Base-by-base conservation (phyloP, 148 eudicot species). In the Gaultheria prostrata region DNA sequence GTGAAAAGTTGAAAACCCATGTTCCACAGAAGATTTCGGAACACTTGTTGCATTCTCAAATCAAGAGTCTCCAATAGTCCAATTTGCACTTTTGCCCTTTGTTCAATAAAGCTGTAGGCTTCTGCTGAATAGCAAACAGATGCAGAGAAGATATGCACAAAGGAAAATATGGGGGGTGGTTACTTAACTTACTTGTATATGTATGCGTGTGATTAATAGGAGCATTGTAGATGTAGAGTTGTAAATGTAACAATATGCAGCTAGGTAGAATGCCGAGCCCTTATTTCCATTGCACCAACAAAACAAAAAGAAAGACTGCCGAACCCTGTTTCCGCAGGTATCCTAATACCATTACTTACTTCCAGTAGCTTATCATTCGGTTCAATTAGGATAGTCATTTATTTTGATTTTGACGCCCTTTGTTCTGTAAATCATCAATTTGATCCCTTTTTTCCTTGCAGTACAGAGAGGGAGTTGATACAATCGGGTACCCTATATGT, bases 1-100 rank as follows among this genome's bases (percentile, higher is more conserved):
- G 51, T 83, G 91, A 86, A 56, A 89, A 85, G 88, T 39, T 49
- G 80, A 85, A 84, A 85, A 57, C 77, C 57, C 81, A 80, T 76
- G 35, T 79, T 77, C 85, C 90, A 24, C 82, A 30, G 21, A 81
- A 78, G 83, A 82, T 70, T 56, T 14, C 88, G 9, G 84, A 81
- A 39, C 76, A 82, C 24, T 45, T 80, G 71, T 48, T 79, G 33
- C 81, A 82, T 63, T 71, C 91, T 39, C 77, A 80, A 59, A 69
- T 75, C 69, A 85, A 77, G 83, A 85, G 79, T 70, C 77, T 82
- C 85, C 86, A 77, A 69, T 92, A 88, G 77, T 53, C 50, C 61
- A 17, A 39, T 65, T 26, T 77, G 33, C 51, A 4, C 1, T 11
- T 20, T 69, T 70, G 63, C 21, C 48, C 32, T 53, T 8, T 1